Evolutionary conservation across 441 rosid species (phyloP).

Genomic region (Bruguiera hainesii): DNA sequence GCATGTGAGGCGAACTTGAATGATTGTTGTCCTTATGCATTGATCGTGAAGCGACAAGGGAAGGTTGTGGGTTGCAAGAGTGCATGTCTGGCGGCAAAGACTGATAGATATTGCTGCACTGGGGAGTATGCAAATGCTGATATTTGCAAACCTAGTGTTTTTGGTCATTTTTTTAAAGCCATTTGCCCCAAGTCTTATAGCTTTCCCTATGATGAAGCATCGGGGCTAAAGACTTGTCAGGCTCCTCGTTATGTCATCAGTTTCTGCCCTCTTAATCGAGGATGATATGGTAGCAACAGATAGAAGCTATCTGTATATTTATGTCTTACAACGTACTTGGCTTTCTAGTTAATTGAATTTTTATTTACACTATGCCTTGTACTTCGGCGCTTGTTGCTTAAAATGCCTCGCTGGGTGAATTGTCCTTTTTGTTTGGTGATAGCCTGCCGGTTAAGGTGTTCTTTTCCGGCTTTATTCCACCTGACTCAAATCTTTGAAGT

Average conservation of each 20-base stretch:
- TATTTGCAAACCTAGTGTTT: conserved; percentile 48
- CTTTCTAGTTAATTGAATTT: not conserved
- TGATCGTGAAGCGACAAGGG: conserved; percentile 43
- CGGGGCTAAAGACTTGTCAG: conserved; percentile 52
- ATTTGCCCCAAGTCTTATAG: conserved; percentile 58
- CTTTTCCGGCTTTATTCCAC: too few species aligned
- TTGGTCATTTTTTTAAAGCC: conserved; percentile 55
- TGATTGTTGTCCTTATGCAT: conserved; percentile 42
- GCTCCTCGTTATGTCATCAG: conserved; percentile 56
- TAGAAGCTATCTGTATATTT: not conserved
- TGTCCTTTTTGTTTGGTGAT: too few species aligned
- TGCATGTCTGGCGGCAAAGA: conserved; percentile 58
- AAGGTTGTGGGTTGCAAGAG: conserved; percentile 65
- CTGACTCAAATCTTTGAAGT: too few species aligned
- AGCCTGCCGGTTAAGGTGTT: too few species aligned
- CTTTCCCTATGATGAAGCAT: conserved; percentile 59
- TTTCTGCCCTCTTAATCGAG: conserved; percentile 55
- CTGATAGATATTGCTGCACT: conserved; percentile 57
- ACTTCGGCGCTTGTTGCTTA: too few species aligned
- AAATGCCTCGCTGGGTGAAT: too few species aligned
- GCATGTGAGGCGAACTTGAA: conserved; percentile 60
- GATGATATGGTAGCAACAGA: not conserved
- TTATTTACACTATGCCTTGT: too few species aligned
- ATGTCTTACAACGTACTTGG: not conserved
- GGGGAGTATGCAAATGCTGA: conserved; percentile 48